Evolutionary conservation across 1,284 basidiomycete species (phyloP).

Genomic region (Cryptococcus floricola): DNA sequence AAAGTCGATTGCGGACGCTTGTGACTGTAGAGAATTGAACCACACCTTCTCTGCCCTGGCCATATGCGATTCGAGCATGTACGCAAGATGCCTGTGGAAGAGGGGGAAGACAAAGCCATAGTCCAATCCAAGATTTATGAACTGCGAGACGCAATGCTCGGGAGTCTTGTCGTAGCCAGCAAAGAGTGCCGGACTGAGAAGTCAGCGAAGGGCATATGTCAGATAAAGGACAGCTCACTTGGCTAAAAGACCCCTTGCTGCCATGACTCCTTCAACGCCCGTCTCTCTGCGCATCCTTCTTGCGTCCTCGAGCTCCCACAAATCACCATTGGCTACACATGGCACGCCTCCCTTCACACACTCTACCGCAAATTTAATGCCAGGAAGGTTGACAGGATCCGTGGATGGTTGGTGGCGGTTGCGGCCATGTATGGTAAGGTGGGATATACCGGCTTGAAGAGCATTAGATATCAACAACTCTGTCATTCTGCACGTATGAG

Average conservation of each 20-base stretch:
- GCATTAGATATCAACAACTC: constrained; percentile 54
- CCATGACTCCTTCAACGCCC: constrained; percentile 58
- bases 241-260: constrained; percentile 57
- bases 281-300: constrained; percentile 50
- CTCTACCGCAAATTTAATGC: constrained; percentile 56
- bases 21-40: constrained; percentile 54
- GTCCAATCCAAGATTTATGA: constrained; percentile 51
- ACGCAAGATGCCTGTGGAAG: constrained; percentile 54
- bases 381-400: constrained; percentile 54
- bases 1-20: constrained; percentile 54
- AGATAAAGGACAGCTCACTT: constrained; percentile 51
- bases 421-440: constrained; percentile 59
- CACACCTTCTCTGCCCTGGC: constrained; percentile 51
- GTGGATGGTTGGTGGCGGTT: constrained; percentile 56
- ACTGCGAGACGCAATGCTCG: constrained; percentile 52
- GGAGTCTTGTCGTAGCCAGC: constrained; percentile 55
- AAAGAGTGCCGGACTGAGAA: constrained; percentile 52
- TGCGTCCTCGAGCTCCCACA: constrained; percentile 55
- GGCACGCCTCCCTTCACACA: constrained; percentile 54
- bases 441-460: constrained; percentile 40
- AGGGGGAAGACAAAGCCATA: constrained; percentile 55
- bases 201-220: neutral
- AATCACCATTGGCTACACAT: constrained; percentile 58
- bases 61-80: constrained; percentile 57
- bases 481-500: constrained; percentile 46